A percentile compares a stretch with the other conserved stretches of the same genome.
These are phyloP conservation scores for Colletotrichum sp. DNA, from an alignment of 2,329 filamentous ascomycete species.

Conservation along the genomic window DNA sequence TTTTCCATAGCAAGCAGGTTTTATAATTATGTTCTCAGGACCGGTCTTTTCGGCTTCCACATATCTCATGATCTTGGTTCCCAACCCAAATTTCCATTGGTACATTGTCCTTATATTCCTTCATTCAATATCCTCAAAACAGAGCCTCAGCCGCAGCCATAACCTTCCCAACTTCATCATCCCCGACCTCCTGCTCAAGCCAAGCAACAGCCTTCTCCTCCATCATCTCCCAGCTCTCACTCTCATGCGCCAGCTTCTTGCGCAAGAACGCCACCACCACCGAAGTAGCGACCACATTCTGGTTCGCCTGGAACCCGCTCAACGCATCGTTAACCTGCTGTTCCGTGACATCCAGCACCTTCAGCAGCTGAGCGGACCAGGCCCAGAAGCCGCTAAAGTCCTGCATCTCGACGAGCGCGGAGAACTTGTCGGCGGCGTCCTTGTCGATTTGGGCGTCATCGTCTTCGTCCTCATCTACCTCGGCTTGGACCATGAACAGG, in stretches of 20 bases:
- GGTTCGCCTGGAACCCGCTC: rapidly evolving
- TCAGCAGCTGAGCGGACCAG: slow-evolving; percentile 34
- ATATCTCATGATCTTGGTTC: rapidly evolving
- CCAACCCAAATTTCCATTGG: too few species aligned
- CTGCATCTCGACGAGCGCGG: slow-evolving; percentile 58
- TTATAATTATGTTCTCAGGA: not conserved
- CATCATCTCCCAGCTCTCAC: slow-evolving; percentile 69
- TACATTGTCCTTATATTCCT: not conserved
- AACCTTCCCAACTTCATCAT: not conserved
- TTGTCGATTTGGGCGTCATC: not conserved
- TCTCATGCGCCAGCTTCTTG: slow-evolving; percentile 43
- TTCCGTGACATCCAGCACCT: slow-evolving; percentile 26
- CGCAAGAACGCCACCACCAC: slow-evolving; percentile 57
- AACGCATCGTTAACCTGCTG: not conserved
- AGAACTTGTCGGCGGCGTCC: slow-evolving; percentile 32
- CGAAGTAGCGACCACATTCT: slow-evolving; percentile 32
- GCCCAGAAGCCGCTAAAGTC: slow-evolving; percentile 60
- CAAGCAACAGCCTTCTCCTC: slow-evolving; percentile 63
- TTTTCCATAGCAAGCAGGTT: not conserved
- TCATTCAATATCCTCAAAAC: not conserved
- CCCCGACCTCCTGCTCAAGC: slow-evolving; percentile 34
- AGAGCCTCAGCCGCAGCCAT: not conserved
- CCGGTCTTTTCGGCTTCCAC: not conserved
- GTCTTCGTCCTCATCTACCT: not conserved
- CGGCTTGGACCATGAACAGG: not conserved